Evolutionary conservation across 2,329 filamentous ascomycete genomes (phyloP), one percentile per base, ranked within the genome.

Genomic region (Stachybotrys echinatus): DNA sequence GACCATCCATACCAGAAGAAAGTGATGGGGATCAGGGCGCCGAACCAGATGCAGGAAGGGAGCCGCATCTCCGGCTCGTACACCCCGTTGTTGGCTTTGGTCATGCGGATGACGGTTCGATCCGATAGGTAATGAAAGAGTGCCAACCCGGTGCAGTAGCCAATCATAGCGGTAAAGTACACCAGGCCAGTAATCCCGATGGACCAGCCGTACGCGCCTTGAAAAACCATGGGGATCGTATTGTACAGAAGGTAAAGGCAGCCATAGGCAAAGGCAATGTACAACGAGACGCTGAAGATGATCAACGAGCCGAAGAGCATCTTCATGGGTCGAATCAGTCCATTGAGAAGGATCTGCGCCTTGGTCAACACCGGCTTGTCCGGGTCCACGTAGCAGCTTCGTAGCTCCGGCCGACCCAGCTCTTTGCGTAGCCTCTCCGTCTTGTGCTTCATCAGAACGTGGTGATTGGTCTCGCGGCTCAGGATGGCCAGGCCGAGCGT

Each of bases 161-260:
- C 74, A 19, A 74, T 42, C 2, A 75, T 73, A 2, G 80, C 58
- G 5, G 71, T 64, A 21, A 81, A 63, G 59, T 79, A 80, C 8
- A 75, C 69, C 4, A 80, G 63, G 1, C 77, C 76, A 0, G 74
- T 72, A 50, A 71, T 58, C 49, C 74, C 73, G 14, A 71, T 63
- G 42, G 61, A 65, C 66, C 74, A 80, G 53, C 68, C 67, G 54
- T 80, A 80, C 12, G 65, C 66, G 31, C 65, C 60, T 52, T 71
- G 61, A 53, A 80, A 80, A 22, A 77, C 73, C 7, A 70, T 65
- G n/a, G 76, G 71, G 53, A 80, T 74, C 18, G 75, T 76, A 53
- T 75, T 79, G 64, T 78, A 79, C 57, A 80, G 72, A 10, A 80
- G 67, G 58, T 80, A 80, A 19, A 79, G 67, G 44, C 73, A 72